Conservation (phyloP, 371 early-diverging fungal species). For the Rhizopus stolonifer region DNA sequence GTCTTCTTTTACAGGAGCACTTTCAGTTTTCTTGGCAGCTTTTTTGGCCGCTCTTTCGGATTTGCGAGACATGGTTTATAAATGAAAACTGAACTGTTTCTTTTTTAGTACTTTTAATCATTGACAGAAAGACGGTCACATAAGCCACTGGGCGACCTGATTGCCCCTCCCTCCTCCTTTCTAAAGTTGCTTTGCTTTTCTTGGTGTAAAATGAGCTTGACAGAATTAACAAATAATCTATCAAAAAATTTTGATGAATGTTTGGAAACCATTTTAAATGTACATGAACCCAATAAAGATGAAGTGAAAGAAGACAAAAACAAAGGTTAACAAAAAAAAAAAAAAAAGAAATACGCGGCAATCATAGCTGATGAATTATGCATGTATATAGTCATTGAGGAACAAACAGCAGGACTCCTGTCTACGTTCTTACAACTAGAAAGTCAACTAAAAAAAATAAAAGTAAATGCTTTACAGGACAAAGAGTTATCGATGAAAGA, state of each 20-base stretch:
- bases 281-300: slow-evolving; percentile 21
- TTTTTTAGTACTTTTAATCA: not conserved
- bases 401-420: slow-evolving; percentile 18
- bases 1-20: slow-evolving; percentile 10
- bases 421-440: slow-evolving; percentile 30
- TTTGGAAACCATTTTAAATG: slow-evolving; percentile 30
- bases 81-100: not conserved
- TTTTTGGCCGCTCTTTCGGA: slow-evolving; percentile 20
- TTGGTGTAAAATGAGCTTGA: slow-evolving; percentile 5
- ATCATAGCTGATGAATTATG: not conserved
- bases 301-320: slow-evolving; percentile 6
- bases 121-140: slow-evolving; percentile 7
- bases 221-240: slow-evolving; percentile 18
- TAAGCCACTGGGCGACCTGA: slow-evolving; percentile 15
- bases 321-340: not conserved
- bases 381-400: not conserved
- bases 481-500: slow-evolving; percentile 27
- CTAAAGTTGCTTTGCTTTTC: not conserved
- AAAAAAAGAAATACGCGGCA: not conserved
- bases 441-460: slow-evolving; percentile 27
- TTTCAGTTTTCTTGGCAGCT: slow-evolving; percentile 15
- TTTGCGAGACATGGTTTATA: slow-evolving; percentile 28
- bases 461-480: slow-evolving; percentile 24
- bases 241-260: slow-evolving; percentile 32
- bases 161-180: no score